Conservation (phyloP, 108 stramenopile genomes). For the Craspedostauros australis region DNA sequence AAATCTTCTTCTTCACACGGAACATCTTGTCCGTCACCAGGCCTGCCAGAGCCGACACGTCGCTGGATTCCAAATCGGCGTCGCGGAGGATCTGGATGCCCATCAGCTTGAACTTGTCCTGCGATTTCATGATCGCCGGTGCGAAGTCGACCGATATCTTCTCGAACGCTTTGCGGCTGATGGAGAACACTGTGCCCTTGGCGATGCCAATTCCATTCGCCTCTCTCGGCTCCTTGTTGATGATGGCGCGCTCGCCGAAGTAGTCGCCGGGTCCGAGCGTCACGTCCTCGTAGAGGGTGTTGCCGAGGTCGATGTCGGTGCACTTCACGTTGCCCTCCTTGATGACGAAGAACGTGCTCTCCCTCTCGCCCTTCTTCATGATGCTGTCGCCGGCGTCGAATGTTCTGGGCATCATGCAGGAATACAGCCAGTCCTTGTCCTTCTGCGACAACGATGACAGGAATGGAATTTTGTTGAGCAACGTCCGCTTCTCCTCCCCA, state of each 20-base stretch:
- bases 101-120: constrained; percentile 56
- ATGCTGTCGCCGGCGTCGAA: constrained; percentile 79
- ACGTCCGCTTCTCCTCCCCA: constrained; percentile 51
- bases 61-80: constrained; percentile 14
- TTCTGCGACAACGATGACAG: constrained; percentile 48
- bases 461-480: constrained; percentile 66
- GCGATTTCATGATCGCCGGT: constrained; percentile 20
- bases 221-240: constrained; percentile 64
- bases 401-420: constrained; percentile 63
- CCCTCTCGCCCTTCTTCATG: constrained; percentile 83
- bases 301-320: constrained; percentile 44
- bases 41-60: constrained; percentile 27
- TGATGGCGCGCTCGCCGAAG: constrained; percentile 84
- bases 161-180: constrained; percentile 55
- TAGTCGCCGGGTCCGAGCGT: constrained; percentile 68
- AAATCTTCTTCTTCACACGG: constrained; percentile 52
- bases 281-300: constrained; percentile 36
- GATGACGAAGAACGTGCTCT: constrained; percentile 86
- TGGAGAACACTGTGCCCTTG: constrained; percentile 27
- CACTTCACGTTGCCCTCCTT: constrained; percentile 69
- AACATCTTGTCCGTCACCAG: constrained; percentile 45
- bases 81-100: constrained; percentile 23
- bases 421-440: constrained; percentile 48
- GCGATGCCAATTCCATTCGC: constrained; percentile 67
- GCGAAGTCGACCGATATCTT: constrained; percentile 46